Evolutionary conservation across 2,329 filamentous ascomycete species (phyloP), one percentile per base, ranked within the genome.

Genomic region (Calonectria pauciramosa): DNA sequence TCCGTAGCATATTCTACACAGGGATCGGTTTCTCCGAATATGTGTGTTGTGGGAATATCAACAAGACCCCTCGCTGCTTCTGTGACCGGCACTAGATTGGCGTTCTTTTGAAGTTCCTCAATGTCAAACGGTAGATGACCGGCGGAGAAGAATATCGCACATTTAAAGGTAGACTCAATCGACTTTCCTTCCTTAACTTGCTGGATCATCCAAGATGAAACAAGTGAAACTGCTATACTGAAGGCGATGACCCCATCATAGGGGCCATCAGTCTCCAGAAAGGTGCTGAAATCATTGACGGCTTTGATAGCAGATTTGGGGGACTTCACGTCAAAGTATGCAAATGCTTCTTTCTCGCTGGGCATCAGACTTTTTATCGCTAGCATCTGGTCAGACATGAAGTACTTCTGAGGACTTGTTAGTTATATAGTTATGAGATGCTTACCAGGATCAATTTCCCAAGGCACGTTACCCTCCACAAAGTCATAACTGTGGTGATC

Each of bases 191-290:
- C 10, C 14, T 60, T 60, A 10, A 41, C 16, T 60, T 41, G 56
- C 20, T 60, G 56, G 5, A 60, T 38, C 56, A 60, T 60, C 56
- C 56, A 60, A 13, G 56, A 60, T 4, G 34, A 36, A n/a, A 60
- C 34, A 23, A 60, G 34, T 26, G 56, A 4, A 14, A 38, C 56
- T 1, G 32, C 56, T 38, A 60, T 5, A 38, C 56, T 60, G 56
- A 60, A 60, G 34, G 56, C 56, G 18, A 60, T 60, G 20, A 60
- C 56, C 23, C 56, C 56, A 38, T 60, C 56, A 32, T 60, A 60
- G 4, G 56, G 56, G 32, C 56, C 56, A 16, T 60, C 56, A 23
- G 56, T 41, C 10, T 36, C 56, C 10, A 60, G 7, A 38, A 60
- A 41, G 23, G 32, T 38, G 34, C 26, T 60, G 32, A 60, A 38